A percentile compares a stretch with the other conserved stretches of the same genome.
These are phyloP conservation scores for Liriodendron chinense DNA, from an alignment of 164 flowering plant genomes.

Conservation along the genomic window DNA sequence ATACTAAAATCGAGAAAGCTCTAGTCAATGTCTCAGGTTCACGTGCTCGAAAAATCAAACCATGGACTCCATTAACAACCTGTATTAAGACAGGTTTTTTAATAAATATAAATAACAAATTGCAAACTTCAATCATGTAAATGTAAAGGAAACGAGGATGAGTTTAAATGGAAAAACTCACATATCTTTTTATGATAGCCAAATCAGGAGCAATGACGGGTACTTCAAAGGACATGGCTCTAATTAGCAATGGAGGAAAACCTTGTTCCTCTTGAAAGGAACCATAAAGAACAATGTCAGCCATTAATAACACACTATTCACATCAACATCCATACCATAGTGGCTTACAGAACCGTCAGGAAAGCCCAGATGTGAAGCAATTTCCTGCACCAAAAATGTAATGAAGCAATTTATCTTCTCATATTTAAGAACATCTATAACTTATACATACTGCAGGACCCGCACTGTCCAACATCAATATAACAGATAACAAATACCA, in stretches of 20 bases:
- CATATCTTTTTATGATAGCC: conserved; percentile 69
- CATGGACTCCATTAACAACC: conserved; percentile 81
- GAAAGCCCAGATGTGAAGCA: conserved; percentile 65
- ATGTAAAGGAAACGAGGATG: not conserved
- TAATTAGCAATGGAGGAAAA: conserved; percentile 74
- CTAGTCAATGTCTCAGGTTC: conserved; percentile 60
- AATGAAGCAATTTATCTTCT: not conserved
- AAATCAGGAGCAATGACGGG: conserved; percentile 81
- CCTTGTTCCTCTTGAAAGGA: conserved; percentile 86
- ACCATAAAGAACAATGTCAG: conserved; percentile 84
- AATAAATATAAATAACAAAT: not conserved
- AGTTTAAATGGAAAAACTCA: conserved; percentile 31
- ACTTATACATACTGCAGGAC: not conserved
- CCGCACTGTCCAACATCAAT: not conserved
- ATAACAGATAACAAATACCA: not conserved
- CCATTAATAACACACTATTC: conserved; percentile 61
- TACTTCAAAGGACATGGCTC: conserved; percentile 86
- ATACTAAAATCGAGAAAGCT: conserved; percentile 65
- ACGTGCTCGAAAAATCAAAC: conserved; percentile 52
- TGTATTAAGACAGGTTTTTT: conserved; percentile 27
- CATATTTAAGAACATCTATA: not conserved
- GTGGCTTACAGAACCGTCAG: conserved; percentile 61
- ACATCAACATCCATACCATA: conserved; percentile 72
- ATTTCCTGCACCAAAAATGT: conserved; percentile 47
- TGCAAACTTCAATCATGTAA: not conserved